Evolutionary conservation across 2,329 filamentous ascomycete species (phyloP), one percentile per base, ranked within the genome.

Genomic region (Capronia americana): DNA sequence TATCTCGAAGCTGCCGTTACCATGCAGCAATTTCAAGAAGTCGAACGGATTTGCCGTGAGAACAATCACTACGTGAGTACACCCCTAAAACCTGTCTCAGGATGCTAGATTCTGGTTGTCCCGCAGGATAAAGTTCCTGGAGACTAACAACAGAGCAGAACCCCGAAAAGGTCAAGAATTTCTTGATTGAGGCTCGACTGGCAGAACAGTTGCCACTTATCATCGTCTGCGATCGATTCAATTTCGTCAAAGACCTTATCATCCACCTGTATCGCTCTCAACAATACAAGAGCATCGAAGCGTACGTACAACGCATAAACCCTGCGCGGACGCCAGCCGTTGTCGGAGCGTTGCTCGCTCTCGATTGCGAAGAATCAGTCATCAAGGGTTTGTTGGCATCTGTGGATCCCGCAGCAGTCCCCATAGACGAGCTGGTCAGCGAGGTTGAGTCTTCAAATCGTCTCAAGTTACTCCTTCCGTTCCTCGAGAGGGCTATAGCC

Each of bases 161-260:
- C 78, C 86, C 93, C 0, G 93, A 97, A 80, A 96, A 97, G 84
- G 92, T 97, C 65, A 97, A 97, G 86, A 99, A 99, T 83, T 99
- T 98, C 87, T 84, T 99, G 69, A 99, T 99, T 83, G 96, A 99
- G 78, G 94, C 95, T 62, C 91, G 90, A 72, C 84, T 99, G 53
- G 89, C 90, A 1, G 95, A 99, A 79, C 94, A 97, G 81, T 86
- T 99, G 51, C 95, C 95, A 51, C 84, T 99, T 62, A 99, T 99
- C 81, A 97, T 98, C 73, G 93, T 99, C 66, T 99, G 96, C 81
- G 95, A 99, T 77, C 92, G 94, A n/a, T 97, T 96, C 86, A 96
- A 98, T 83, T 97, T 99, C 76, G 92, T 98, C 50, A 95, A 99
- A 76, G 95, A 99, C 75, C 81, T 99, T 75, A 92, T 99, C 53